Base-by-base conservation (phyloP, 345 rosid species). In the Eucalyptus tenuipes region DNA sequence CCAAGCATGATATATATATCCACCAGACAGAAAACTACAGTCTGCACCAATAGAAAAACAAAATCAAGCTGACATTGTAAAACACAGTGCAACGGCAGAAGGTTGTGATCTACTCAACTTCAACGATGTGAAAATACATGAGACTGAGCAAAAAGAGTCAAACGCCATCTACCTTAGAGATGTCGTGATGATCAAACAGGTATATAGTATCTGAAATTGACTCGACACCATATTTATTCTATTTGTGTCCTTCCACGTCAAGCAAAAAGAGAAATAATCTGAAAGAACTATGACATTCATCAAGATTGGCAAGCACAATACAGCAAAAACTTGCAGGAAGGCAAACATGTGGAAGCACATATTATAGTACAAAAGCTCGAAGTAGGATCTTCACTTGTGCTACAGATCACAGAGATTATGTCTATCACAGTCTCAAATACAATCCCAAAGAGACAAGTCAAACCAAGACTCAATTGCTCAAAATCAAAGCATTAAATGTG, bases 1-100 rank as follows among this genome's bases (percentile, higher is more conserved):
- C 96, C 96, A 7, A 95, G 96, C 94, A 91, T 92, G 48, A 94
- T 92, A 86, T 95, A 95, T 8, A 95, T 92, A 87, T 95, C 96
- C 87, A 95, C 96, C 87, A 94, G 92, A 91, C 95, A 95, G 93
- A 92, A 94, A 45, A 95, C 95, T 20, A 94, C 96, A 42, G 93
- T 92, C 96, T 94, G 93, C 66, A 88, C 10, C 49, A 42, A 29
- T 13, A 27, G 55, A 40, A 57, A 80, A 87, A 50, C 80, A 88
- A 59, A 61, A 47, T 55, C n/a, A 33, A 47, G 42, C 31, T 75
- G 29, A 75, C 47, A 48, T 85, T 85, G 55, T 48, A 85, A 85
- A 40, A 75, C 84, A 20, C 47, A 75, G 68, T 59, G 64, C 66
- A 37, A 53, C 20, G 2, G 48, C 50, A 47, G 27, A n/a, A 75